phyloP scores from a whole-genome alignment of 345 rosid species.

The Raphanus raphanistrum region DNA sequence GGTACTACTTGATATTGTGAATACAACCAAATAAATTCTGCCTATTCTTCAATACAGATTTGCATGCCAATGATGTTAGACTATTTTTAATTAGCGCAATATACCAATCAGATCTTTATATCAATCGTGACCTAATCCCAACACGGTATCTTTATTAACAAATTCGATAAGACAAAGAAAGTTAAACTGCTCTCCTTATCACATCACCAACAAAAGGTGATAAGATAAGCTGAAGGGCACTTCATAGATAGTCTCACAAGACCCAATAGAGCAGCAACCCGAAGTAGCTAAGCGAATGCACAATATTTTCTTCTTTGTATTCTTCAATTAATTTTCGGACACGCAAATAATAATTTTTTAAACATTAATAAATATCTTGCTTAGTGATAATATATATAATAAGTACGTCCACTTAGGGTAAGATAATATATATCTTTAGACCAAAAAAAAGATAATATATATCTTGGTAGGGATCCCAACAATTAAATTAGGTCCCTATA shows the following conservation, averaged over 20 bases:
- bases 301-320: background rate
- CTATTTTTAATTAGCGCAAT: background rate
- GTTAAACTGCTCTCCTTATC: constrained; percentile 39
- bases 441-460: no score
- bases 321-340: constrained; percentile 16
- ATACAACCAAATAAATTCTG: background rate
- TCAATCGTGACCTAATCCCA: constrained; percentile 36
- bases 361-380: constrained; percentile 2
- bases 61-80: background rate
- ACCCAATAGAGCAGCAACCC: background rate
- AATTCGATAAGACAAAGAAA: constrained; percentile 28
- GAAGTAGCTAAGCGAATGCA: background rate
- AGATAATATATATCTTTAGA: constrained; percentile 13
- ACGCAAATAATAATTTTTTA: constrained; percentile 1
- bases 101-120: constrained; percentile 4
- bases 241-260: background rate
- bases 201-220: constrained; percentile 32
- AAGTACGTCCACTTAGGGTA: constrained; percentile 32
- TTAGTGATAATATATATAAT: constrained; percentile 26
- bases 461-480: constrained; percentile 29
- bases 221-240: constrained; percentile 36
- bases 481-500: constrained; percentile 34
- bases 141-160: constrained; percentile 17
- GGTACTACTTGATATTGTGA: background rate
- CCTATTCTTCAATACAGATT: background rate